Evolutionary conservation across 176 grass and related monocot species (phyloP).

Genomic region (Stipa capillata): DNA sequence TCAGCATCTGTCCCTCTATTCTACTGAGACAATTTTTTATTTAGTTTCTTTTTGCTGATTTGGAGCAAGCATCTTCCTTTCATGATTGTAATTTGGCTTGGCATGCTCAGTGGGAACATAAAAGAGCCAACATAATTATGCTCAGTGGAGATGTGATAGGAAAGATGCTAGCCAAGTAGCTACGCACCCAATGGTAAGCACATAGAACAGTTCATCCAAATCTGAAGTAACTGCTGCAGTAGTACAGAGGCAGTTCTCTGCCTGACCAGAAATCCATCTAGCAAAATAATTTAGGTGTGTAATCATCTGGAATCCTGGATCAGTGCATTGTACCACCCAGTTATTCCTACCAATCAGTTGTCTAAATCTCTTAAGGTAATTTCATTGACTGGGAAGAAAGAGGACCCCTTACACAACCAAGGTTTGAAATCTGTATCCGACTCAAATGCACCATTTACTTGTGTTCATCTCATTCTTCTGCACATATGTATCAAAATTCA

Average conservation of each 20-base stretch:
- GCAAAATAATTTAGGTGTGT: not conserved
- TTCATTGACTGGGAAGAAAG: not conserved
- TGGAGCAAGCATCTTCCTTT: conserved; percentile 9
- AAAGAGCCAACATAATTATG: not conserved
- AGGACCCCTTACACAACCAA: not conserved
- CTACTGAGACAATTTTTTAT: not conserved
- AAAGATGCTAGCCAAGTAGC: not conserved
- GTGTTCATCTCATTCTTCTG: not conserved
- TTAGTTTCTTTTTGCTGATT: not conserved
- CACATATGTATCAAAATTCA: not conserved
- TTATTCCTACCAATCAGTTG: not conserved
- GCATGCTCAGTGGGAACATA: not conserved
- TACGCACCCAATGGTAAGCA: not conserved
- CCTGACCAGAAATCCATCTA: not conserved
- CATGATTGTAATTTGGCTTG: conserved; percentile 21
- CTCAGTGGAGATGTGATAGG: not conserved
- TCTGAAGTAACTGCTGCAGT: not conserved
- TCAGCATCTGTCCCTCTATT: not conserved
- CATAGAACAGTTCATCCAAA: conserved; percentile 10
- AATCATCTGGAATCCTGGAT: too few relatives aligned
- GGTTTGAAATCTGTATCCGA: not conserved
- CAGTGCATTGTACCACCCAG: not conserved
- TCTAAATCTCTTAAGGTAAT: not conserved
- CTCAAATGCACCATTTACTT: not conserved
- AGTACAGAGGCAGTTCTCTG: not conserved